phyloP scores from a whole-genome alignment of 805 yeast species.

The Torulaspora microellipsoides region DNA sequence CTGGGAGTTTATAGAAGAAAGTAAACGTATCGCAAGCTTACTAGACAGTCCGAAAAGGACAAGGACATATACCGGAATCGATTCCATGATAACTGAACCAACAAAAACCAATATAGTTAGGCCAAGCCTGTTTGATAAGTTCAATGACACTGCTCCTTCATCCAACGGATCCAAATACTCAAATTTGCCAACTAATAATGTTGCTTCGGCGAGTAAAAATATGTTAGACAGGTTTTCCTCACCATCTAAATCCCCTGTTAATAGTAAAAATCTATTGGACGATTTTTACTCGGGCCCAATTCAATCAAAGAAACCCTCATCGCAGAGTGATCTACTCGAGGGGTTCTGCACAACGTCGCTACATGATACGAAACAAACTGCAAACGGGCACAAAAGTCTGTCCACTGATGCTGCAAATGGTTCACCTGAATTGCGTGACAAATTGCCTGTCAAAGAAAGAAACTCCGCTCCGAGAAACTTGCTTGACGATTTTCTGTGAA shows the following conservation, averaged over 20 bases:
- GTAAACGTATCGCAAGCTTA: conserved; percentile 3
- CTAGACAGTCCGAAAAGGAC: neutral
- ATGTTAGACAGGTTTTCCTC: conserved; percentile 8
- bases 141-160: conserved; percentile 9
- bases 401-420: no score
- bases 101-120: conserved; percentile 20
- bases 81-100: conserved; percentile 18
- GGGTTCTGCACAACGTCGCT: neutral
- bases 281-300: conserved; percentile 6
- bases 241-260: neutral
- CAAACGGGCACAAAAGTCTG: no score
- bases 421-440: no score
- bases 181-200: neutral
- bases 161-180: neutral
- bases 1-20: conserved; percentile 55
- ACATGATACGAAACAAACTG: no score
- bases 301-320: conserved; percentile 1
- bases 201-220: conserved; percentile 1
- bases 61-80: conserved; percentile 6
- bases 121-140: conserved; percentile 31
- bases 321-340: conserved; percentile 6
- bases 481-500: conserved; percentile 34
- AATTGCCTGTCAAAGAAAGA: neutral
- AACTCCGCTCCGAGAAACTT: conserved; percentile 25
- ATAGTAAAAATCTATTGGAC: conserved; percentile 9